These are phyloP conservation scores for Cadophora luteo-olivacea DNA, from an alignment of 2,329 filamentous ascomycete genomes.

Conservation along the genomic window DNA sequence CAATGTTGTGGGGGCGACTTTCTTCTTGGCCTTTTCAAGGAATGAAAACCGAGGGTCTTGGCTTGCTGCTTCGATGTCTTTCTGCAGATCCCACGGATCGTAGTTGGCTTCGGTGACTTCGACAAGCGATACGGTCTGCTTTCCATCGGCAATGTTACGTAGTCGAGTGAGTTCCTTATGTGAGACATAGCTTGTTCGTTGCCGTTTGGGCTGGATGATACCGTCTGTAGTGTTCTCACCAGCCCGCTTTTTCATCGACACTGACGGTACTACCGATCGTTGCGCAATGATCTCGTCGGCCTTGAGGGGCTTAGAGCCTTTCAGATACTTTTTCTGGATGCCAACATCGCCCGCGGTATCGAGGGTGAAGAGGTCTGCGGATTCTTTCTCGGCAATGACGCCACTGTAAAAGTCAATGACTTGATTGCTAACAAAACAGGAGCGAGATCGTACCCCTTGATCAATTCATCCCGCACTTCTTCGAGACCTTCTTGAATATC, in stretches of 20 bases:
- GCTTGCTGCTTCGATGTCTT: slow-evolving; percentile 50
- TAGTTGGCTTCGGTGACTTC: slow-evolving; percentile 68
- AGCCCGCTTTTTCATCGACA: slow-evolving; percentile 79
- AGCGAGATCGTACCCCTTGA: slow-evolving; percentile 70
- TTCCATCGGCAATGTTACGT: slow-evolving; percentile 78
- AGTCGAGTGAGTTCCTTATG: slow-evolving; percentile 84
- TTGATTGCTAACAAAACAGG: slow-evolving; percentile 11
- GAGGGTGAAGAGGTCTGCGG: slow-evolving; percentile 83
- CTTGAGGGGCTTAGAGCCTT: slow-evolving; percentile 79
- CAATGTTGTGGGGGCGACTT: slow-evolving; percentile 77
- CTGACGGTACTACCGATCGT: slow-evolving; percentile 80
- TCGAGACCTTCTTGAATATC: slow-evolving; percentile 85
- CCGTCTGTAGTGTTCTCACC: slow-evolving; percentile 75
- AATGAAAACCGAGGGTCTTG: slow-evolving; percentile 67
- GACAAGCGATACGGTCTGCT: slow-evolving; percentile 48
- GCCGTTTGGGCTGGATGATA: slow-evolving; percentile 74
- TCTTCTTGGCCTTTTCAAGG: slow-evolving; percentile 67
- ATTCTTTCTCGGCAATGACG: slow-evolving; percentile 81
- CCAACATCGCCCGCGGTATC: slow-evolving; percentile 75
- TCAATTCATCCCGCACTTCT: slow-evolving; percentile 85
- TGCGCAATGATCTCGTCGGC: slow-evolving; percentile 89
- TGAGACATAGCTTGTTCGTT: slow-evolving; percentile 79
- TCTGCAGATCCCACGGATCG: slow-evolving; percentile 77
- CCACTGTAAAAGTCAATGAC: slow-evolving; percentile 61
- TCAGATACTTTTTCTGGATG: slow-evolving; percentile 69